Evolutionary conservation across 208 protist species (phyloP).

Genomic region (Trypanosoma brucei): DNA sequence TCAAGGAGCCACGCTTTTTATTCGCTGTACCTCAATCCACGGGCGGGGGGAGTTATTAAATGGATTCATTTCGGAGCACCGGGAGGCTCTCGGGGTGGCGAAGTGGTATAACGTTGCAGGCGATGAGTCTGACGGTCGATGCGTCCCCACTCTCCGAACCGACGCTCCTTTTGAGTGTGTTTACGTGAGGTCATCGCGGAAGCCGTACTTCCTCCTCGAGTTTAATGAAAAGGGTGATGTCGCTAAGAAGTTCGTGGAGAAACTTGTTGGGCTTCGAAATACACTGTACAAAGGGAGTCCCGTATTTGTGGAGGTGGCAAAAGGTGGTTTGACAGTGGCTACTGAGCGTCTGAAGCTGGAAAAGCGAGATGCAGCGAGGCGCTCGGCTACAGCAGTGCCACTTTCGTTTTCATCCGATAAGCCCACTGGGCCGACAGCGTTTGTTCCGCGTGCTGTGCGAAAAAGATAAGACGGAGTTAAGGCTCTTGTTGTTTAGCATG

Average conservation of each 20-base stretch:
- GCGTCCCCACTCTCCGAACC: slow-evolving; percentile 16
- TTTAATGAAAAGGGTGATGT: slow-evolving; percentile 20
- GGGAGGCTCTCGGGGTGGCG: slow-evolving; percentile 33
- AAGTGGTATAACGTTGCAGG: slow-evolving; percentile 28
- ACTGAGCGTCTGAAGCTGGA: slow-evolving; percentile 47
- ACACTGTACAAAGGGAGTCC: slow-evolving; percentile 41
- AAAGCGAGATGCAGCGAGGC: slow-evolving; percentile 39
- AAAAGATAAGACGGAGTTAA: slow-evolving; percentile 16
- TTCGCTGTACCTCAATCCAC: slow-evolving; percentile 49
- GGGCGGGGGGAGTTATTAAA: slow-evolving; percentile 71
- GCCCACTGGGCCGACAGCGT: slow-evolving; percentile 9
- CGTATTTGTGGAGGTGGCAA: slow-evolving; percentile 40
- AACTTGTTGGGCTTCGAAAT: slow-evolving; percentile 10
- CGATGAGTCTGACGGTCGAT: not conserved
- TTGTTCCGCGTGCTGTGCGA: slow-evolving; percentile 54
- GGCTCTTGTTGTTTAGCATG: not conserved
- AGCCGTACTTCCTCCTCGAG: slow-evolving; percentile 83
- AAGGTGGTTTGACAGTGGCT: slow-evolving; percentile 43
- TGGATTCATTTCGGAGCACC: slow-evolving; percentile 54
- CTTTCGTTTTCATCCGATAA: slow-evolving; percentile 7
- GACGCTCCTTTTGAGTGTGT: slow-evolving; percentile 72
- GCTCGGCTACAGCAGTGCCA: not conserved
- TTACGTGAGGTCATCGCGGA: slow-evolving; percentile 54
- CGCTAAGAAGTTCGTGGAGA: slow-evolving; percentile 1
- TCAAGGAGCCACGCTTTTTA: slow-evolving; percentile 45